Evolutionary conservation across 306 rosid genomes (phyloP).

Genomic region (Medicago lupulina): DNA sequence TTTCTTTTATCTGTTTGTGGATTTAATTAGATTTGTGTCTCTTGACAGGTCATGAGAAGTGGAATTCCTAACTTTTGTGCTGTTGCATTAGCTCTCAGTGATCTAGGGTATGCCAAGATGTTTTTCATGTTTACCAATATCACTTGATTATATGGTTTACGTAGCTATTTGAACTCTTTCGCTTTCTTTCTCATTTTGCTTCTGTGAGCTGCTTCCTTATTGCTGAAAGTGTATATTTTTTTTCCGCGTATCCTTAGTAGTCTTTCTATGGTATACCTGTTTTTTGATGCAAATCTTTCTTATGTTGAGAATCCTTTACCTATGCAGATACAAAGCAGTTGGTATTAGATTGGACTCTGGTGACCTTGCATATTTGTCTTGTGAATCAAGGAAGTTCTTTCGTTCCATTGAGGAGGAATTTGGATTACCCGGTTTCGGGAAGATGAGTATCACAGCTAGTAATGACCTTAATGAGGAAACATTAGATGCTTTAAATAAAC

Average conservation of each 20-base stretch:
- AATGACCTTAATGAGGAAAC: slow-evolving; percentile 98
- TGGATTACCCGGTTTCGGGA: slow-evolving; percentile 67
- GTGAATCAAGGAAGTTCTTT: slow-evolving; percentile 77
- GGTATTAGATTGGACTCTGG: slow-evolving; percentile 98
- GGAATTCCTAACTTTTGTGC: slow-evolving; percentile 96
- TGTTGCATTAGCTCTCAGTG: slow-evolving; percentile 87
- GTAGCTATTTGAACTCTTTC: background rate
- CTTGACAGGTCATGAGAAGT: slow-evolving; percentile 86
- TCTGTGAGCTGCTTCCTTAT: slow-evolving; percentile 10
- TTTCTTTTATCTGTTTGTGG: background rate
- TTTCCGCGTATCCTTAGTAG: background rate
- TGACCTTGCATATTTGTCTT: slow-evolving; percentile 87
- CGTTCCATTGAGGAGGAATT: slow-evolving; percentile 74
- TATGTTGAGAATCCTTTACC: slow-evolving; percentile 17
- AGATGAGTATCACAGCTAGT: slow-evolving; percentile 77
- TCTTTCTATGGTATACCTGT: background rate
- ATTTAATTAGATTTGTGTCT: slow-evolving; percentile 28
- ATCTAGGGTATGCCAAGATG: slow-evolving; percentile 73
- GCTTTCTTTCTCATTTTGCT: slow-evolving; percentile 7
- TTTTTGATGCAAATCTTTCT: slow-evolving; percentile 20
- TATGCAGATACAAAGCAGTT: slow-evolving; percentile 76
- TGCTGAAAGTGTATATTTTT: background rate
- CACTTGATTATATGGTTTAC: slow-evolving; percentile 14
- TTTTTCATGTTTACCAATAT: slow-evolving; percentile 6
- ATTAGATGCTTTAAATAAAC: slow-evolving; percentile 94